Evolutionary conservation across 192 early-diverging fungal genomes (phyloP).

Genomic region (Coemansia sp.): DNA sequence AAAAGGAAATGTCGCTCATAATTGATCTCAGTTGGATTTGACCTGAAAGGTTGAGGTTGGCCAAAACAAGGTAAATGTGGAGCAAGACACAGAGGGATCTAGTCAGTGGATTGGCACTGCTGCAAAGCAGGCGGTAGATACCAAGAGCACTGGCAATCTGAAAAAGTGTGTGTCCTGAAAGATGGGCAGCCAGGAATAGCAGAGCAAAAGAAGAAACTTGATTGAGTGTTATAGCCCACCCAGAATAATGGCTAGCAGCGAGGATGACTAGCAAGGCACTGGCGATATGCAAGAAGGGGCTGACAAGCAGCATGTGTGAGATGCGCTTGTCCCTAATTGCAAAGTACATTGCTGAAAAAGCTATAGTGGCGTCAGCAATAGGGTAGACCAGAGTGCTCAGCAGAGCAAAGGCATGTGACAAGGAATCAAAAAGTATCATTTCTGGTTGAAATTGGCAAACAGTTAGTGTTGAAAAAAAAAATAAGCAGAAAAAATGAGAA

Average conservation of each 20-base stretch:
- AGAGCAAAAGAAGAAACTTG: slow-evolving; percentile 2
- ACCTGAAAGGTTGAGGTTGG: slow-evolving; percentile 15
- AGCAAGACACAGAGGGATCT: background rate
- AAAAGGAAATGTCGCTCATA: slow-evolving; percentile 2
- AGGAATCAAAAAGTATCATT: background rate
- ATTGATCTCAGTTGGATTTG: slow-evolving; percentile 6
- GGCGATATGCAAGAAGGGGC: slow-evolving; percentile 2
- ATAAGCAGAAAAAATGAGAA: too few relatives aligned
- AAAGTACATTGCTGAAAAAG: background rate
- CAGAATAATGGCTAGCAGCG: slow-evolving; percentile 4
- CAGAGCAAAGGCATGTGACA: background rate
- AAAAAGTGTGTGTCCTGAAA: background rate
- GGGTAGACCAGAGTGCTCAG: background rate
- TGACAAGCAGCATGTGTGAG: too few relatives aligned
- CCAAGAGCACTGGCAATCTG: slow-evolving; percentile 19
- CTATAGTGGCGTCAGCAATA: background rate
- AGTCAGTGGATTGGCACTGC: background rate
- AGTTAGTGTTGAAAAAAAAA: too few relatives aligned
- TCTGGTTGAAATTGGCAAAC: background rate
- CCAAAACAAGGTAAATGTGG: slow-evolving; percentile 13
- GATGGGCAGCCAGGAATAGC: background rate
- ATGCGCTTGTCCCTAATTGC: background rate
- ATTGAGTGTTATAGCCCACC: background rate
- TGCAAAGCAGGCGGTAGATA: slow-evolving; percentile 12
- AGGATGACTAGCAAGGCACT: slow-evolving; percentile 4